These are phyloP conservation scores for Waltiozyma sp. DNA, from an alignment of 1,139 yeast species.

Conservation along the genomic window DNA sequence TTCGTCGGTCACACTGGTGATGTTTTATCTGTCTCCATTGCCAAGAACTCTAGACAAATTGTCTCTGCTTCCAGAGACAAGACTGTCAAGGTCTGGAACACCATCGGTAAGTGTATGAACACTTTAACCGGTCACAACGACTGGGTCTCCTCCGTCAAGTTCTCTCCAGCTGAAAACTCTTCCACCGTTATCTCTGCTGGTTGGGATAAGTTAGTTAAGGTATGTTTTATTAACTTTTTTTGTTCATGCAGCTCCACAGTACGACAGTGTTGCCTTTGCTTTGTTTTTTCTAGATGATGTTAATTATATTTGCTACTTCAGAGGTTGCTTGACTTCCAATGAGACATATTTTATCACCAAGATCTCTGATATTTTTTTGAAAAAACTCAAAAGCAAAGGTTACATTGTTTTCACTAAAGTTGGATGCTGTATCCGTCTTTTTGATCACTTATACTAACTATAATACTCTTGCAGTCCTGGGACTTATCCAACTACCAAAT, in stretches of 20 bases:
- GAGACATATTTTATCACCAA: constrained; percentile 97
- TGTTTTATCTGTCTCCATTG: constrained; percentile 93
- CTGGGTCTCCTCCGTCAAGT: constrained; percentile 98
- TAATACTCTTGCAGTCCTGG: constrained; percentile 69
- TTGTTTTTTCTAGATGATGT: constrained; percentile 41
- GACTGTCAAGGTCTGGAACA: constrained; percentile 99
- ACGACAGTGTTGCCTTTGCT: neutral
- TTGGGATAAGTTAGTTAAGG: constrained; percentile 98
- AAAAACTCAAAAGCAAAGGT: neutral
- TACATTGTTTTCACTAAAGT: neutral
- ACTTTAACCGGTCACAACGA: constrained; percentile 91
- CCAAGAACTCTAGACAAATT: constrained; percentile 95
- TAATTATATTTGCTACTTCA: constrained; percentile 96
- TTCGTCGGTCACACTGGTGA: constrained; percentile 98
- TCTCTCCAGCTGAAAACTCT: constrained; percentile 56
- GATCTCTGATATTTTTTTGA: constrained; percentile 88
- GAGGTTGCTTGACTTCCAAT: constrained; percentile 70
- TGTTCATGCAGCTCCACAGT: neutral
- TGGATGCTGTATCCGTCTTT: neutral
- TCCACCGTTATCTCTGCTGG: constrained; percentile 93
- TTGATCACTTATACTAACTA: constrained; percentile 25
- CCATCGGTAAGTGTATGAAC: constrained; percentile 96
- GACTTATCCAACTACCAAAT: constrained; percentile 78
- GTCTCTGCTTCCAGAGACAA: constrained; percentile 99
- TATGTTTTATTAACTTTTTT: constrained; percentile 40